These are phyloP conservation scores for Mimosa pudica DNA, from an alignment of 306 rosid genomes.

Conservation along the genomic window DNA sequence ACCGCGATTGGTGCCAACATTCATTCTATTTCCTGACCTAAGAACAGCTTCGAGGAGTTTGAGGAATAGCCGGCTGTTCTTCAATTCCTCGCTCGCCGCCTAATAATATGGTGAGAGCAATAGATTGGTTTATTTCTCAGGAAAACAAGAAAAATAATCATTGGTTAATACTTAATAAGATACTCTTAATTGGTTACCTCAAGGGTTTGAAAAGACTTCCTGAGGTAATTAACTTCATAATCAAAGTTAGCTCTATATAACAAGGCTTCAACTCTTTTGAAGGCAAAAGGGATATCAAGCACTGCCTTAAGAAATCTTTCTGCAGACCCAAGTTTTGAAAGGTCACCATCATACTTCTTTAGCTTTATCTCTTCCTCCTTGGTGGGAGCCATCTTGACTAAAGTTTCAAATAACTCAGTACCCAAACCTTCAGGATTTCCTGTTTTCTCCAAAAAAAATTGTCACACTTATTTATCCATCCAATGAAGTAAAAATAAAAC, in stretches of 20 bases:
- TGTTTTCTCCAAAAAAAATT: slow-evolving; percentile 39
- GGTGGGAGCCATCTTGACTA: slow-evolving; percentile 99
- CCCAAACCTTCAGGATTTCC: slow-evolving; percentile 96
- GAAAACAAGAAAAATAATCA: slow-evolving; percentile 24
- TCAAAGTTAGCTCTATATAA: slow-evolving; percentile 94
- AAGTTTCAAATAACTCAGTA: slow-evolving; percentile 91
- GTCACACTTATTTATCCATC: background rate
- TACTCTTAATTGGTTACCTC: slow-evolving; percentile 60
- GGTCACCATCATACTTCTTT: slow-evolving; percentile 64
- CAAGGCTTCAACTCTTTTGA: slow-evolving; percentile 97
- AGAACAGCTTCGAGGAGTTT: slow-evolving; percentile 98
- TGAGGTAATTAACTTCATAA: slow-evolving; percentile 81
- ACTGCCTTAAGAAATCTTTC: slow-evolving; percentile 89
- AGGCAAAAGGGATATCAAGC: slow-evolving; percentile 90
- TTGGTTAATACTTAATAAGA: slow-evolving; percentile 4
- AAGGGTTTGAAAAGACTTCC: slow-evolving; percentile 83
- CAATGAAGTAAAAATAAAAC: slow-evolving; percentile 1
- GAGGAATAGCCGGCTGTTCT: slow-evolving; percentile 84
- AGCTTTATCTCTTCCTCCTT: slow-evolving; percentile 98
- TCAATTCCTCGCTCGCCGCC: slow-evolving; percentile 92
- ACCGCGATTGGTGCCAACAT: slow-evolving; percentile 93
- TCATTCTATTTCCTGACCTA: slow-evolving; percentile 97
- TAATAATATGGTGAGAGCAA: slow-evolving; percentile 36
- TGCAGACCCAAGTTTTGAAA: slow-evolving; percentile 86
- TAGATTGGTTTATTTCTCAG: slow-evolving; percentile 28